These are phyloP conservation scores for Eucalyptus curtisii DNA, from an alignment of 345 rosid species.

Conservation along the genomic window DNA sequence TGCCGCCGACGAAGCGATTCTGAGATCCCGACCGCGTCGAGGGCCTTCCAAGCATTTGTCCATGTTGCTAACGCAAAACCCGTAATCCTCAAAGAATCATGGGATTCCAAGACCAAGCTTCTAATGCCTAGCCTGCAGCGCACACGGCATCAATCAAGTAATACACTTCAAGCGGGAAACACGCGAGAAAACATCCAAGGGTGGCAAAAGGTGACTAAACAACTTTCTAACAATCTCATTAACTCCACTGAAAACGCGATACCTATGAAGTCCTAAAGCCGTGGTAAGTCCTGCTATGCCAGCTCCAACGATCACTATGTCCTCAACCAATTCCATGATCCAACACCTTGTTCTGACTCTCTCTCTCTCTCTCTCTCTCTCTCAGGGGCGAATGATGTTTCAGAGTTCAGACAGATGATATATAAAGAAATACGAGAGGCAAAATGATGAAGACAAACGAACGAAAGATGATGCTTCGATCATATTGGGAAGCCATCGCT, in stretches of 20 bases:
- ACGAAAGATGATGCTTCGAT: background rate
- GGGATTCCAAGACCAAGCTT: conserved; percentile 63
- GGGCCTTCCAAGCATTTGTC: conserved; percentile 32
- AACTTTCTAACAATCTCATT: background rate
- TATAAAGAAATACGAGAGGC: background rate
- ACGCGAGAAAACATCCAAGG: background rate
- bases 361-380: background rate
- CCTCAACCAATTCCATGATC: background rate
- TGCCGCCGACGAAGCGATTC: background rate
- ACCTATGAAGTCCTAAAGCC: conserved; percentile 37
- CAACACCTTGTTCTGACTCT: background rate
- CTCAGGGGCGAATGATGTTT: background rate
- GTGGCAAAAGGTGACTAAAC: background rate
- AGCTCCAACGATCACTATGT: conserved; percentile 48
- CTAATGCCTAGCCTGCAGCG: conserved; percentile 50
- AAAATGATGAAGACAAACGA: background rate
- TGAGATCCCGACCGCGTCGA: conserved; percentile 1
- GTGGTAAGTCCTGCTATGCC: conserved; percentile 59
- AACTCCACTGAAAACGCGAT: background rate
- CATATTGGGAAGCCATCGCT: background rate
- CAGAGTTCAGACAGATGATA: background rate
- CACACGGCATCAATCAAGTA: background rate
- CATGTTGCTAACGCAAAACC: conserved; percentile 45
- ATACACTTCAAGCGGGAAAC: background rate
- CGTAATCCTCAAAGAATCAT: conserved; percentile 33